phyloP scores from a whole-genome alignment of 441 rosid species.

The Gossypium davidsonii region DNA sequence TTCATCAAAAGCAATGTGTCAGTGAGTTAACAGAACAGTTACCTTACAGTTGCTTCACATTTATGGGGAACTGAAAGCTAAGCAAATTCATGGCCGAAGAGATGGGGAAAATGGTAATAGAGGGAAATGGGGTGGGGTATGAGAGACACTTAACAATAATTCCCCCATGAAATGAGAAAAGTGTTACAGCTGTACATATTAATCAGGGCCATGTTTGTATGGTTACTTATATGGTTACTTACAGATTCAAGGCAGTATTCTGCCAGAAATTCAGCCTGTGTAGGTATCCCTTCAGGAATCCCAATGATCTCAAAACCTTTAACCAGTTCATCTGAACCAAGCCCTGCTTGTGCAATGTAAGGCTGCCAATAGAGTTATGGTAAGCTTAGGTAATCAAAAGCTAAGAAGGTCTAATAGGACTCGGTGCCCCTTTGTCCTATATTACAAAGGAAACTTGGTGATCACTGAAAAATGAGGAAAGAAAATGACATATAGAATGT shows the following conservation, averaged over 20 bases:
- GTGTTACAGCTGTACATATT: neutral
- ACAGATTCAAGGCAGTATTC: slow-evolving; percentile 80
- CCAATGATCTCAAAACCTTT: slow-evolving; percentile 60
- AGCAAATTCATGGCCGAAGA: neutral
- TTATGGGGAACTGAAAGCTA: neutral
- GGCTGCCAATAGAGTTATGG: slow-evolving; percentile 44
- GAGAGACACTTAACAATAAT: neutral
- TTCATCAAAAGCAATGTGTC: slow-evolving; percentile 14
- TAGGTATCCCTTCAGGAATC: slow-evolving; percentile 77
- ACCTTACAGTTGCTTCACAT: slow-evolving; percentile 5
- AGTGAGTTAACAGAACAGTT: neutral
- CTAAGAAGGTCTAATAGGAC: neutral
- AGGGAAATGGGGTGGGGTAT: neutral
- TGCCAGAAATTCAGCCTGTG: slow-evolving; percentile 69
- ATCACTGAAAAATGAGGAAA: neutral
- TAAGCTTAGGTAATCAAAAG: slow-evolving; percentile 4
- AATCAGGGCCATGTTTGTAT: neutral
- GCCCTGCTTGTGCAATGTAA: slow-evolving; percentile 38
- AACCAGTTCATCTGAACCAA: slow-evolving; percentile 25
- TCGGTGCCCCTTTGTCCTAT: neutral
- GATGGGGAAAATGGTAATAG: neutral
- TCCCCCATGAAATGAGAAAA: neutral
- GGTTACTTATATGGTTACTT: slow-evolving; percentile 40
- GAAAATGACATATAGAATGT: neutral
- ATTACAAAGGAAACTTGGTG: neutral